Base-by-base conservation (phyloP, 371 early-diverging fungal species). In the Capniomyces stellatus region DNA sequence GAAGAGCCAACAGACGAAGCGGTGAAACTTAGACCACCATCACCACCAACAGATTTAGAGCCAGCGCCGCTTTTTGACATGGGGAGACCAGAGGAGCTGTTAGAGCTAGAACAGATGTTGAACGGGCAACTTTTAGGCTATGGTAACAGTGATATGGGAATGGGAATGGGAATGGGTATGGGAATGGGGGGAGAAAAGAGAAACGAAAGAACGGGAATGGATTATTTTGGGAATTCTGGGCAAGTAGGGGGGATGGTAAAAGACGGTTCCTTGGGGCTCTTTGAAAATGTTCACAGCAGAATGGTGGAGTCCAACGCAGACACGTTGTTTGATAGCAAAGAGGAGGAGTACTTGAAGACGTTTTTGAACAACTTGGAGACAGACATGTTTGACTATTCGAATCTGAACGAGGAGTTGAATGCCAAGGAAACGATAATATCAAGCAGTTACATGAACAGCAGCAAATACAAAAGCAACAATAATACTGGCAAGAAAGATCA, bases 291-390 rank as follows among this genome's bases (percentile, higher is more conserved):
- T n/a, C 15, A 46, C 48, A 8, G 18, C 49, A 8, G 43, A 19
- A 0, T 10, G 35, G 44, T 47, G 21, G 41, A 52, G 15, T 49
- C 62, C 2, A 43, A 54, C 4, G 27, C 44, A 10, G 53, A 55
- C 39, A 54, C 56, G 22, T 43, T 66, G n/a, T 66, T 66, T 43
- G 61, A 66, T 42, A 53, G 56, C n/a, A 56, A 64, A 52, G 66
- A 66, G 28, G 66, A 66, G 55, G 46, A 57, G n/a, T 66, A 66
- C 22, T 48, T 66, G 46, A 64, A 66, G 48, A 60, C 64, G 15
- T 66, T 66, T 40, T 57, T 66, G n/a, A 60, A 44, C 48, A 64
- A 64, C 56, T 63, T 66, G 43, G 66, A 66, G 54, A 51, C 53
- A 25, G 66, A 66, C 28, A 62, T 58, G 0, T 30, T 65, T 8